phyloP scores from a whole-genome alignment of 2,329 filamentous ascomycete species.

The Botrytis deweyae region DNA sequence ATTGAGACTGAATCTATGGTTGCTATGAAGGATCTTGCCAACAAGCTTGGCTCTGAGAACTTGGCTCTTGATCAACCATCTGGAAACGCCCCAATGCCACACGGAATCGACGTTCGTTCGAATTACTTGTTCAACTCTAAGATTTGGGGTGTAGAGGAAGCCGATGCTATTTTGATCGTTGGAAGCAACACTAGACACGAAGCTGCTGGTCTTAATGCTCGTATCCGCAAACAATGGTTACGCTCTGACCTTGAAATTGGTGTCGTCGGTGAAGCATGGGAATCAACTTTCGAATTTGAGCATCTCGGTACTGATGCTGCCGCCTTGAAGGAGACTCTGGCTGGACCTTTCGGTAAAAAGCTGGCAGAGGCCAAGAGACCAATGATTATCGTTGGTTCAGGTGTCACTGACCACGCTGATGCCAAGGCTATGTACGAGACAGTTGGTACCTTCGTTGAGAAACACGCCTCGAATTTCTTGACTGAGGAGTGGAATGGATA shows the following conservation, averaged over 20 bases:
- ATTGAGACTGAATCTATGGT: constrained; percentile 91
- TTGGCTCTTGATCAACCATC: constrained; percentile 86
- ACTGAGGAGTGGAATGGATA: constrained; percentile 95
- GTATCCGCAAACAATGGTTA: constrained; percentile 97
- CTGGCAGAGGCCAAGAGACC: constrained; percentile 82
- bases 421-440: constrained; percentile 92
- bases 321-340: constrained; percentile 79
- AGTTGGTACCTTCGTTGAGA: constrained; percentile 87
- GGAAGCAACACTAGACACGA: constrained; percentile 96
- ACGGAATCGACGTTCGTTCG: constrained; percentile 88
- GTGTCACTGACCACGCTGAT: constrained; percentile 85
- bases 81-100: constrained; percentile 79
- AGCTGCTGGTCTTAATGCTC: constrained; percentile 90
- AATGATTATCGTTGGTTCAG: constrained; percentile 95
- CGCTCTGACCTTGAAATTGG: constrained; percentile 92
- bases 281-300: constrained; percentile 94
- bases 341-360: constrained; percentile 90
- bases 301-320: constrained; percentile 79
- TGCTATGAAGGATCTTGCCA: constrained; percentile 94
- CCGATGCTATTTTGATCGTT: constrained; percentile 86
- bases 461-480: constrained; percentile 84
- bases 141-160: constrained; percentile 91
- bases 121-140: constrained; percentile 97
- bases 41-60: constrained; percentile 95
- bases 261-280: constrained; percentile 84